phyloP scores from a whole-genome alignment of 2,329 filamentous ascomycete species.

The Cladorrhinum sp. region DNA sequence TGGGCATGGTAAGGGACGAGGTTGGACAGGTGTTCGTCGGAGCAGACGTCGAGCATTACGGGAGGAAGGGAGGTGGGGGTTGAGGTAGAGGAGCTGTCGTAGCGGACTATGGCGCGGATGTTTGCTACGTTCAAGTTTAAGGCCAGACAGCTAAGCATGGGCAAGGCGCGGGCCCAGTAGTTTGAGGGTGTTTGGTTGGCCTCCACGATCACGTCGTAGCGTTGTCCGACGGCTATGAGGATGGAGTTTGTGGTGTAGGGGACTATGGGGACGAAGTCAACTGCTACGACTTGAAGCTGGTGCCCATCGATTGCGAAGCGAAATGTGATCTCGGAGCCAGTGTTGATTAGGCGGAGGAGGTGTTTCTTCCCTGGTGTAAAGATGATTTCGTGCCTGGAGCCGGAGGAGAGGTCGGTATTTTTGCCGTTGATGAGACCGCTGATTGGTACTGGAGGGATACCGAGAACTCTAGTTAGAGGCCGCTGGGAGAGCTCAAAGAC shows the following conservation, averaged over 20 bases:
- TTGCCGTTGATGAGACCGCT: slow-evolving; percentile 16
- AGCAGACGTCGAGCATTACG: slow-evolving; percentile 4
- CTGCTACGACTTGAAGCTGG: slow-evolving; percentile 45
- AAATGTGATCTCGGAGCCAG: slow-evolving; percentile 42
- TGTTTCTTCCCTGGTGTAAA: slow-evolving; percentile 29
- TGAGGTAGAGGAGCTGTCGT: background rate
- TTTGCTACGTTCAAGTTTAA: background rate
- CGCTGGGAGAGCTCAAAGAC: background rate
- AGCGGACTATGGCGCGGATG: slow-evolving; percentile 11
- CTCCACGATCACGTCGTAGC: slow-evolving; percentile 15
- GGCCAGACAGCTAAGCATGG: background rate
- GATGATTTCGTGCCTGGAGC: slow-evolving; percentile 28
- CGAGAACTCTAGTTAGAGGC: background rate
- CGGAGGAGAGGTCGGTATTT: slow-evolving; percentile 32
- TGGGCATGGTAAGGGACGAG: slow-evolving; percentile 7
- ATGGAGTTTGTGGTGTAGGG: slow-evolving; percentile 48
- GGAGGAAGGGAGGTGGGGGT: background rate
- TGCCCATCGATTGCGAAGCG: slow-evolving; percentile 47
- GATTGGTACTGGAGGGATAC: slow-evolving; percentile 27
- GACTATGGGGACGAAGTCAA: slow-evolving; percentile 46
- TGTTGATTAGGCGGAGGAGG: slow-evolving; percentile 38
- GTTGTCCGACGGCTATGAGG: slow-evolving; percentile 40
- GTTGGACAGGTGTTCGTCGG: slow-evolving; percentile 9
- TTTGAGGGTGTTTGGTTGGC: slow-evolving; percentile 3
- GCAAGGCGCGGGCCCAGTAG: slow-evolving; percentile 14